phyloP scores from a whole-genome alignment of 306 rosid genomes.

The Quillaja saponaria region DNA sequence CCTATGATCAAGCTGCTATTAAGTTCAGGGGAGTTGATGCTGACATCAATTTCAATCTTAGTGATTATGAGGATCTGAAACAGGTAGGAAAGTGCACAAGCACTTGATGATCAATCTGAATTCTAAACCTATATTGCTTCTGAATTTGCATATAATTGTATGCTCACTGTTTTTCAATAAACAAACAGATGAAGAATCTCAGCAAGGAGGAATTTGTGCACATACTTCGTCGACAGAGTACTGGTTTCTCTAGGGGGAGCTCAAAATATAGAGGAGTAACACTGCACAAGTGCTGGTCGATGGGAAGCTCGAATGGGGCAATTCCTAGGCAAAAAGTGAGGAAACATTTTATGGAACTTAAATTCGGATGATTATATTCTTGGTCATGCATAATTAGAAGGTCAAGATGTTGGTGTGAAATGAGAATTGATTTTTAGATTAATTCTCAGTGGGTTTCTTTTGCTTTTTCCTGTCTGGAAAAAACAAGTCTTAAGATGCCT shows the following conservation, averaged over 20 bases:
- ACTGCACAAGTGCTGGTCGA: constrained; percentile 96
- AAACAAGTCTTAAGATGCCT: constrained; percentile 57
- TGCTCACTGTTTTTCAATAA: constrained; percentile 18
- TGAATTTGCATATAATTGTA: constrained; percentile 1
- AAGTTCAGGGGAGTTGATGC: constrained; percentile 98
- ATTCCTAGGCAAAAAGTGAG: constrained; percentile 99
- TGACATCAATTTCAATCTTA: constrained; percentile 87
- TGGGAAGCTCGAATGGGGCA: constrained; percentile 99
- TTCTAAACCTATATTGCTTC: background rate
- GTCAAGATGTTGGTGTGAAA: constrained; percentile 37
- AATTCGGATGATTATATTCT: constrained; percentile 13
- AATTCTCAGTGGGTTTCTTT: constrained; percentile 43
- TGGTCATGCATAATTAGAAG: constrained; percentile 32
- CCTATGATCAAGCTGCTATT: constrained; percentile 97
- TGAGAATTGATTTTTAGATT: constrained; percentile 40
- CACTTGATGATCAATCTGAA: constrained; percentile 21
- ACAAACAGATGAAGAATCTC: constrained; percentile 72
- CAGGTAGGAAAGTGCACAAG: constrained; percentile 53
- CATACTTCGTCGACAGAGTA: constrained; percentile 94
- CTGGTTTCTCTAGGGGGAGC: constrained; percentile 97
- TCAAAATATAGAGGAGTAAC: constrained; percentile 97
- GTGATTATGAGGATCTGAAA: constrained; percentile 90
- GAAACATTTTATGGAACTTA: constrained; percentile 40
- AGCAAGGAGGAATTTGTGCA: constrained; percentile 94
- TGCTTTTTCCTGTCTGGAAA: constrained; percentile 55